A percentile compares a stretch with the other conserved stretches of the same genome.
Conservation (phyloP, 768 basidiomycete genomes). For the Tulasnella sp. region DNA sequence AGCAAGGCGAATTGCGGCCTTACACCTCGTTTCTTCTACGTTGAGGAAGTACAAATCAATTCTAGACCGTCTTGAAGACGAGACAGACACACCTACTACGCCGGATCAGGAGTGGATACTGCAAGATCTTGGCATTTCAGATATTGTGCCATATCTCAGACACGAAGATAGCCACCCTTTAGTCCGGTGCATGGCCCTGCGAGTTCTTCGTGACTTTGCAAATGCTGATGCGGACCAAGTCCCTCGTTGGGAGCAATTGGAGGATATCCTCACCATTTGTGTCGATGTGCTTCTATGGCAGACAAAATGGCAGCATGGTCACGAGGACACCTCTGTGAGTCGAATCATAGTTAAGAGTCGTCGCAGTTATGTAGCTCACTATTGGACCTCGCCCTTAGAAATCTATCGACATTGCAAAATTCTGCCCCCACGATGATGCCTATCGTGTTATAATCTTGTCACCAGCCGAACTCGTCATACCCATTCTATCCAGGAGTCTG, state of each 20-base stretch:
- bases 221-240: background rate
- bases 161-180: background rate
- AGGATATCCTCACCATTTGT: background rate
- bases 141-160: background rate
- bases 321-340: background rate
- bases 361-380: too few relatives aligned
- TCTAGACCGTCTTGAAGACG: background rate
- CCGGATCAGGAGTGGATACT: background rate
- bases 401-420: background rate
- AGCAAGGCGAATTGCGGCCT: background rate
- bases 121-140: background rate
- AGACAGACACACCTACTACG: background rate
- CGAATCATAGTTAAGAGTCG: too few relatives aligned
- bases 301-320: conserved; percentile 8
- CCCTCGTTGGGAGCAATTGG: background rate
- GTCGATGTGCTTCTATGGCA: conserved; percentile 1
- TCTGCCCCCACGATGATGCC: conserved; percentile 10
- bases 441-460: conserved; percentile 9
- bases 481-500: background rate
- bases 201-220: background rate
- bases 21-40: background rate
- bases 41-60: background rate
- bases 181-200: background rate
- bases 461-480: background rate
- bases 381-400: too few relatives aligned